A percentile compares a stretch with the other conserved stretches of the same genome.
phyloP scores from a whole-genome alignment of 2,329 filamentous ascomycete genomes.

The Ambrosiella beaveri region DNA sequence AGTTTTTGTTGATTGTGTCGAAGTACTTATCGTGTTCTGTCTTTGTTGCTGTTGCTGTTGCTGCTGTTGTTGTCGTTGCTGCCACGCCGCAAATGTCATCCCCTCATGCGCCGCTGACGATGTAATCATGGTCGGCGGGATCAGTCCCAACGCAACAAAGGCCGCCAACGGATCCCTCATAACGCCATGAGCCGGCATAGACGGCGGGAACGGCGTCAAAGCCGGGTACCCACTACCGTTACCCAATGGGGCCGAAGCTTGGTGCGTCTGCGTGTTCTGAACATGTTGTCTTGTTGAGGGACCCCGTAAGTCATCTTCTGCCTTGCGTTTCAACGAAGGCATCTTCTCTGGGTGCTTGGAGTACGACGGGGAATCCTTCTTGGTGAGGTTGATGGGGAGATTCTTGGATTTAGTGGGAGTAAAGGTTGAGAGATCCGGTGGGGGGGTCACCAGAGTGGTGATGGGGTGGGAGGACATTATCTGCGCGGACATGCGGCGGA shows the following conservation, averaged over 20 bases:
- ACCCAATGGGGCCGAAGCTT: neutral
- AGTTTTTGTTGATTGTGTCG: neutral
- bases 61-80: neutral
- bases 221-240: neutral
- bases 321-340: conserved; percentile 9
- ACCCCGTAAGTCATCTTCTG: conserved; percentile 10
- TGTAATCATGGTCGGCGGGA: neutral
- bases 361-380: neutral
- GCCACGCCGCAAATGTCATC: neutral
- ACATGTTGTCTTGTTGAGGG: neutral
- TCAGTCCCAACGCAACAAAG: conserved; percentile 6
- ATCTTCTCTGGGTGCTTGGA: neutral
- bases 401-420: conserved; percentile 1
- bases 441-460: conserved; percentile 24
- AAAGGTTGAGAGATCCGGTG: conserved; percentile 23
- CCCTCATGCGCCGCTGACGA: neutral
- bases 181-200: neutral
- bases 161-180: conserved; percentile 4
- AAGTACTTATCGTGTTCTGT: neutral
- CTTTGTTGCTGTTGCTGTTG: neutral
- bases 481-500: neutral
- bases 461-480: conserved; percentile 15
- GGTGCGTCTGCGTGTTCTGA: too few relatives aligned
- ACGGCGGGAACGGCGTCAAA: neutral
- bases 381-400: conserved; percentile 1